These are phyloP conservation scores for Thelephora terrestris DNA, from an alignment of 1,284 basidiomycete genomes.

Conservation along the genomic window DNA sequence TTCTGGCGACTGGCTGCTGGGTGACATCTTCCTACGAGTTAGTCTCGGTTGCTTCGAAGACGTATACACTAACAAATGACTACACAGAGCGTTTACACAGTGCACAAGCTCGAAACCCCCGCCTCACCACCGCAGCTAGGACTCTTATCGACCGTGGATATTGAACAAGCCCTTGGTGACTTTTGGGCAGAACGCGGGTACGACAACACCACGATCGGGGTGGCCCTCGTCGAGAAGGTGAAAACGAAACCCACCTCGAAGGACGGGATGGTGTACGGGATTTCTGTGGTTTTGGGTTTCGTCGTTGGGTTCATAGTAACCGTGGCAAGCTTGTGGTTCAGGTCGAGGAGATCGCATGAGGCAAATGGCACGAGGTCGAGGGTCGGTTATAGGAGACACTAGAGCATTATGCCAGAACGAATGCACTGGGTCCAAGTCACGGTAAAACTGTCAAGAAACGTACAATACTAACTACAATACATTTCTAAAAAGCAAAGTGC, in stretches of 20 bases:
- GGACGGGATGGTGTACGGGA: slow-evolving; percentile 18
- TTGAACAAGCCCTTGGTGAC: slow-evolving; percentile 24
- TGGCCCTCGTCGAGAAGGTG: slow-evolving; percentile 13
- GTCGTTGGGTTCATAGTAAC: slow-evolving; percentile 23
- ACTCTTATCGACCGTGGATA: slow-evolving; percentile 36
- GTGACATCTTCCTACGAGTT: slow-evolving; percentile 46
- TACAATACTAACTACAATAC: too few relatives aligned
- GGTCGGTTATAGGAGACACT: slow-evolving; percentile 6
- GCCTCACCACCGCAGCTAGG: slow-evolving; percentile 35
- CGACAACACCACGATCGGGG: slow-evolving; percentile 25
- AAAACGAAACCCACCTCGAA: slow-evolving; percentile 11
- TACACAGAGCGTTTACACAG: slow-evolving; percentile 42
- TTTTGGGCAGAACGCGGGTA: slow-evolving; percentile 35
- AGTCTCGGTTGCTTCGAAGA: slow-evolving; percentile 12
- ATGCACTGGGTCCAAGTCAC: slow-evolving; percentile 4
- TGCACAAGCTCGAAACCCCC: slow-evolving; percentile 35
- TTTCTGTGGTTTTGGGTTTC: slow-evolving; percentile 19
- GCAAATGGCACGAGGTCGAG: neutral
- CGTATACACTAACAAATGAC: neutral
- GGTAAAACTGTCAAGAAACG: slow-evolving; percentile 19
- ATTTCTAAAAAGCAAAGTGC: slow-evolving; percentile 21
- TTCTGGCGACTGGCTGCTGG: slow-evolving; percentile 55
- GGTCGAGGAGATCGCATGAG: slow-evolving; percentile 5
- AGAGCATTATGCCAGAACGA: slow-evolving; percentile 2
- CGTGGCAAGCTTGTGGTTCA: slow-evolving; percentile 7